These are phyloP conservation scores for Penicillium freii DNA, from an alignment of 2,329 filamentous ascomycete genomes.

Conservation along the genomic window DNA sequence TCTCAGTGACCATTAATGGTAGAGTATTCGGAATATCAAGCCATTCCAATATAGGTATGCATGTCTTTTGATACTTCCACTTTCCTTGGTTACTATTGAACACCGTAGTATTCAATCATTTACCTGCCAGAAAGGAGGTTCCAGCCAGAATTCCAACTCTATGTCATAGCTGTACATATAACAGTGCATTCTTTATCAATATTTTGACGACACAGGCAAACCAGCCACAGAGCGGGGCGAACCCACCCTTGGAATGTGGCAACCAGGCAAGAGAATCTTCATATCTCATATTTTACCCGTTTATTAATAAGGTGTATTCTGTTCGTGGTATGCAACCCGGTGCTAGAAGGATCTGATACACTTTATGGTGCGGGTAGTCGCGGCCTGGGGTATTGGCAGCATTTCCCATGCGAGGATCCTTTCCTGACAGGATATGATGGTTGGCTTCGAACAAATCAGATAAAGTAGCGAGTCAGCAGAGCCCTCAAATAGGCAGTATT, in stretches of 20 bases:
- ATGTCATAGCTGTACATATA: background rate
- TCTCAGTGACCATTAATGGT: background rate
- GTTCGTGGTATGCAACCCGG: background rate
- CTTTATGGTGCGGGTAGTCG: conserved; percentile 1
- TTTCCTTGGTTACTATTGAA: background rate
- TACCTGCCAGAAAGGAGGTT: background rate
- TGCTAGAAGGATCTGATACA: background rate
- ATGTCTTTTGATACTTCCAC: background rate
- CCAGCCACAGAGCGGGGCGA: conserved; percentile 2
- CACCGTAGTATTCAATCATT: background rate
- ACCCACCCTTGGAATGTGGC: conserved; percentile 4
- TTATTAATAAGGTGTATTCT: background rate
- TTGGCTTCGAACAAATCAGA: conserved; percentile 2
- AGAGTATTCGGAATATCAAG: background rate
- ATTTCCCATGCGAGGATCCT: conserved; percentile 11
- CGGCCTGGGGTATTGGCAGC: background rate
- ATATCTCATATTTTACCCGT: background rate
- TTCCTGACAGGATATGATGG: background rate
- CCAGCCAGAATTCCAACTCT: background rate
- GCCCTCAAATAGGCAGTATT: background rate
- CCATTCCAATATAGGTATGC: background rate
- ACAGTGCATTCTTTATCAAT: conserved; percentile 1
- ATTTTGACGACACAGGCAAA: background rate
- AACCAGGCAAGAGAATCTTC: background rate
- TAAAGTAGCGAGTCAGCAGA: background rate